Evolutionary conservation across 148 eudicot species (phyloP), one percentile per base, ranked within the genome.

Genomic region (Nyssa sinensis): DNA sequence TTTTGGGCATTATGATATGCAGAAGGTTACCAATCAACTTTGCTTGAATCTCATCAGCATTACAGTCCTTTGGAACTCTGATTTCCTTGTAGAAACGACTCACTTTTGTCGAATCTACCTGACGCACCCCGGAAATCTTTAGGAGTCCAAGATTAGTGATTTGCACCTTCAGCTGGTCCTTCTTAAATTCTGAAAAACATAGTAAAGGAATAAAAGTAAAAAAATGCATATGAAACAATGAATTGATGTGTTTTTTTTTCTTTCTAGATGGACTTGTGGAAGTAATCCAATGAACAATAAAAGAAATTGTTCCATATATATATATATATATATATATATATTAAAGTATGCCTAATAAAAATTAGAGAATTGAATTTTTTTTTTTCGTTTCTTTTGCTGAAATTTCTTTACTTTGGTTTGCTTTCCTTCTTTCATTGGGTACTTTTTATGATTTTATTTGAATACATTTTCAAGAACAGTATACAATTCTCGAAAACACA

Each of bases 51-150:
- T 84, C 81, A 32, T 73, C 76, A 8, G 83, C 41, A 44, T 82
- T 62, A 30, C 84, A 87, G 41, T 80, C 84, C 53, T 69, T 74
- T 19, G 91, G 85, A 72, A 83, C 63, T 44, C 55, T 53, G 10
- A 82, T 61, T 84, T 84, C 90, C 73, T 88, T 90, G 67, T 66
- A 58, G 73, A 93, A 93, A 19, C 86, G 87, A 34, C 76, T 75
- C 25, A 23, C 69, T 63, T 72, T 75, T 19, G 79, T 37, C 39
- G 80, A 79, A 12, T 83, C 88, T 6, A 74, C 10, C 7, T 64
- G 81, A 28, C 82, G 79, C 60, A 85, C 91, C 72, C 96, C 97
- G 3, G 89, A 81, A 11, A 93, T 87, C 75, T 83, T 90, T 13
- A 90, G 79, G 71, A 71, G 76, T 49, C 88, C 86, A 16, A 28